Percentiles rank a stretch among this genome's conserved stretches.
Conservation (phyloP, 2,329 filamentous ascomycete genomes). For the Claviceps arundinis region DNA sequence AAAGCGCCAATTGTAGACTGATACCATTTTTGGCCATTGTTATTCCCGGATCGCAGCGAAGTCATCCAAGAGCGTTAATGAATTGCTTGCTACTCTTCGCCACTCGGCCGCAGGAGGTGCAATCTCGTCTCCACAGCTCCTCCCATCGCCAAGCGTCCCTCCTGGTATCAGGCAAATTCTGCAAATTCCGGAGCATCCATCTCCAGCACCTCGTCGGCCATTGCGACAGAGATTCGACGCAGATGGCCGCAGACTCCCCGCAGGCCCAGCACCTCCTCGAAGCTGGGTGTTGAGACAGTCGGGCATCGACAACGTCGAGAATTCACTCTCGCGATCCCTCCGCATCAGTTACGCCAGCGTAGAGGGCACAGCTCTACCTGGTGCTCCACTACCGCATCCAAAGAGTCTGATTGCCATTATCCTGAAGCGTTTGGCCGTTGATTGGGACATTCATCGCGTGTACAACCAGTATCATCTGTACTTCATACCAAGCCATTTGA, state of each 20-base stretch:
- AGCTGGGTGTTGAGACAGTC: conserved; percentile 34
- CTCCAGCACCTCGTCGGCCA: conserved; percentile 34
- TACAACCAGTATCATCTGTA: conserved; percentile 46
- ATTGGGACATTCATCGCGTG: conserved; percentile 41
- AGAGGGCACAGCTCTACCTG: conserved; percentile 26
- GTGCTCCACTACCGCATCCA: conserved; percentile 26
- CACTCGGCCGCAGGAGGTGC: conserved; percentile 24
- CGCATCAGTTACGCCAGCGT: conserved; percentile 10
- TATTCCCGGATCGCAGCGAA: conserved; percentile 13
- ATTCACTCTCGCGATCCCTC: conserved; percentile 9
- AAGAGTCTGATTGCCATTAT: conserved; percentile 39
- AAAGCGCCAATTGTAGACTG: background rate
- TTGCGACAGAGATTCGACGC: conserved; percentile 28
- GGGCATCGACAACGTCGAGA: conserved; percentile 7
- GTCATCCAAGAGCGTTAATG: conserved; percentile 37
- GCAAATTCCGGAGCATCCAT: conserved; percentile 43
- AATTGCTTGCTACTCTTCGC: conserved; percentile 44
- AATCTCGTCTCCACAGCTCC: conserved; percentile 13
- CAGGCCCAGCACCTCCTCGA: conserved; percentile 45
- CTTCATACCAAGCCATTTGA: conserved; percentile 38
- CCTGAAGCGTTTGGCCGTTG: conserved; percentile 34
- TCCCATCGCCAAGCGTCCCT: conserved; percentile 39
- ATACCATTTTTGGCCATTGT: background rate
- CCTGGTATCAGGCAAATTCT: conserved; percentile 46
- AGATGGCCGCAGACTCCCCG: conserved; percentile 37